Percentiles rank a stretch among this genome's conserved stretches.
Evolutionary conservation across 192 early-diverging fungal species (phyloP).

Genomic region (Paraglomus occultum): DNA sequence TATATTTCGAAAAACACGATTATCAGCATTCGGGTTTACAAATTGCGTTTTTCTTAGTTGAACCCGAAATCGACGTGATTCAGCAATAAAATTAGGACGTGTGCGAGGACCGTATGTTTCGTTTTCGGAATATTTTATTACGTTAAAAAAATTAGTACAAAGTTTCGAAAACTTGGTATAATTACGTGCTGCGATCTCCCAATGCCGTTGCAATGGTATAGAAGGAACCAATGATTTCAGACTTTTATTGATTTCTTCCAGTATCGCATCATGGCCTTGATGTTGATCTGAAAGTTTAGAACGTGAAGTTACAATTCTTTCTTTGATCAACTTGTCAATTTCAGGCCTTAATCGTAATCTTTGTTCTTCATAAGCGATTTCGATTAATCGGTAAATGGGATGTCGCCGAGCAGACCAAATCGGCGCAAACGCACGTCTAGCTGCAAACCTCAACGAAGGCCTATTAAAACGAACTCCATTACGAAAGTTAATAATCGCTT

Average conservation of each 20-base stretch:
- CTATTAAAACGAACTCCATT: constrained; percentile 19
- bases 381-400: constrained; percentile 4
- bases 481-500: constrained; percentile 26
- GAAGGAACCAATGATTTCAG: constrained; percentile 2
- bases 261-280: constrained; percentile 16
- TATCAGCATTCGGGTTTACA: constrained; percentile 4
- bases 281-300: constrained; percentile 16
- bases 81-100: constrained; percentile 8
- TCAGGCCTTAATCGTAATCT: constrained; percentile 6
- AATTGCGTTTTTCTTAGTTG: background rate
- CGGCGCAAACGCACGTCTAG: background rate
- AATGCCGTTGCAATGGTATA: background rate
- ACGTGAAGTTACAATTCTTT: constrained; percentile 13
- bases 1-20: constrained; percentile 9
- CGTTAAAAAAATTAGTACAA: background rate
- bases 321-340: background rate
- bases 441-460: background rate
- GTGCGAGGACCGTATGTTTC: background rate
- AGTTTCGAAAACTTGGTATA: constrained; percentile 8
- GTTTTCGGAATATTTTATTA: constrained; percentile 3
- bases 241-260: constrained; percentile 1
- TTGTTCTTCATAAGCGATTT: constrained; percentile 11
- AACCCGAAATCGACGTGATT: constrained; percentile 4
- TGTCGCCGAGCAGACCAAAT: constrained; percentile 15
- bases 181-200: constrained; percentile 11